Evolutionary conservation across 2,329 filamentous ascomycete genomes (phyloP), one percentile per base, ranked within the genome.

Genomic region (Dactylellina drechsleri): DNA sequence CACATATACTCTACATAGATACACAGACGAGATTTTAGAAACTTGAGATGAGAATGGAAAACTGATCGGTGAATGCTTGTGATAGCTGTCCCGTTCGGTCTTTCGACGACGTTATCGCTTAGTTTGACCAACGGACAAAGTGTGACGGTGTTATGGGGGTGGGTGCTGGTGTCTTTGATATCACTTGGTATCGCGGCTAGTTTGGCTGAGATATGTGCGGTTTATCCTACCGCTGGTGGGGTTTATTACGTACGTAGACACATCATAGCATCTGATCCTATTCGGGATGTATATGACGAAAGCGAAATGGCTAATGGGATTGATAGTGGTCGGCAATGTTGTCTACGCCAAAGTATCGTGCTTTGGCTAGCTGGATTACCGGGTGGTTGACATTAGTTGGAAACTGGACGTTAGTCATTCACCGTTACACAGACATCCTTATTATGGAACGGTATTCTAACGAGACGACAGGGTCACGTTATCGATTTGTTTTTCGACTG

Each of bases 331-430:
- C 86, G 65, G 89, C 89, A 1, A 89, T 91, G 87, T 84, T 92
- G 20, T 85, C 86, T 0, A 89, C 88, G 0, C 85, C 84, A 45
- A 83, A 88, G 80, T 91, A 87, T 83, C 88, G 89, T 3, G 89
- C 89, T 1, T 84, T 91, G 62, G 87, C 89, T 56, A 88, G 85
- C 8, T 92, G 89, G 84, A 87, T 91, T 28, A 90, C 89, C 4
- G 90, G 90, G 13, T 92, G 90, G 89, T 80, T 91, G 65, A 91
- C 89, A 0, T 83, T 92, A 0, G 89, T 92, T 1, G 90, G 90
- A 0, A 92, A 92, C 80, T 92, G 89, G 89, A 91, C 89, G 62
- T 77, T 12, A 61, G 75, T 75, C 31, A 36, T 5, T 5, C 31
- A 36, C 43, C 4, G 2, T 47, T 43, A n/a, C 5, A 8, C 13